A percentile compares a stretch with the other conserved stretches of the same genome.
These are phyloP conservation scores for Diaporthe caulivora DNA, from an alignment of 2,329 filamentous ascomycete genomes.

Conservation along the genomic window DNA sequence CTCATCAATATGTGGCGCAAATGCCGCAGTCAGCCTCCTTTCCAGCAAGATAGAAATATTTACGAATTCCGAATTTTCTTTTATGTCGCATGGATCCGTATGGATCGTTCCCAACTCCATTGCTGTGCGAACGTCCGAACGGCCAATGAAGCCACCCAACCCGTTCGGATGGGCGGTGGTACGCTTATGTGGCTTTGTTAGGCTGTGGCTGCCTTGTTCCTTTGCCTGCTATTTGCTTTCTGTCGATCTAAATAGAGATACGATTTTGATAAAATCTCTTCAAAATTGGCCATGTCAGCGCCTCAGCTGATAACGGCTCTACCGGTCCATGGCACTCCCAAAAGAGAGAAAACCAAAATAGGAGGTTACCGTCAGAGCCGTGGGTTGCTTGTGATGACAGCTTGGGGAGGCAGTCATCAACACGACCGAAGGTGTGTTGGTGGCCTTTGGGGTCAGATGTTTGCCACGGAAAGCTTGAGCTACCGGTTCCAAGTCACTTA, in stretches of 20 bases:
- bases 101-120: not conserved
- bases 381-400: not conserved
- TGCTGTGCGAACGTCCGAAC: not conserved
- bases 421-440: no score
- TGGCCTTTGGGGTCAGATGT: not conserved
- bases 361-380: not conserved
- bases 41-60: not conserved
- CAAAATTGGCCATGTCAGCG: not conserved
- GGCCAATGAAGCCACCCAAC: not conserved
- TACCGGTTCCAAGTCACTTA: not conserved
- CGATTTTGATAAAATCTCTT: not conserved
- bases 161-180: not conserved
- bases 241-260: not conserved
- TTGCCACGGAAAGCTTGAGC: conserved; percentile 6
- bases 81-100: not conserved
- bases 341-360: not conserved
- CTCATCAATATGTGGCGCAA: not conserved
- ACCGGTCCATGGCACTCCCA: not conserved
- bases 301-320: not conserved
- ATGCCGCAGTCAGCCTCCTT: not conserved
- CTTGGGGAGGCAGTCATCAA: not conserved
- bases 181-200: conserved; percentile 14
- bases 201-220: not conserved
- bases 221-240: not conserved
- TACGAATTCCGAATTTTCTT: not conserved